A percentile compares a stretch with the other conserved stretches of the same genome.
Evolutionary conservation across 1,284 basidiomycete species (phyloP).

Genomic region (Puccinia triticina): DNA sequence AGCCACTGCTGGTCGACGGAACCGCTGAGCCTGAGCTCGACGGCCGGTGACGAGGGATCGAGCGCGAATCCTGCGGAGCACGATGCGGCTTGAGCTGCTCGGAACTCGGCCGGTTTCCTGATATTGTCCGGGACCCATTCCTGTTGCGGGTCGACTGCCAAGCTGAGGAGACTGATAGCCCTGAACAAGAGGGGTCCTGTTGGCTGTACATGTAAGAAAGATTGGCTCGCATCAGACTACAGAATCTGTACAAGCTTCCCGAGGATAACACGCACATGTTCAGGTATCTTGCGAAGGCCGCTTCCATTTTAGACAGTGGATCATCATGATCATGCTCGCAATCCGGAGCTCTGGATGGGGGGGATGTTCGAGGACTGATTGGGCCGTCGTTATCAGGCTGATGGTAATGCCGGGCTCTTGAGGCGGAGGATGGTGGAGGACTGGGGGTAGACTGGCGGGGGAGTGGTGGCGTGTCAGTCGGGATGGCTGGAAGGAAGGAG

Average conservation of each 20-base stretch:
- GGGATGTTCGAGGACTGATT: not conserved
- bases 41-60: not conserved
- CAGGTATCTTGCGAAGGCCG: constrained; percentile 39
- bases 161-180: not conserved
- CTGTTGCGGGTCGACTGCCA: not conserved
- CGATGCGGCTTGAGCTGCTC: constrained; percentile 21
- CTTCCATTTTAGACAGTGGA: constrained; percentile 32
- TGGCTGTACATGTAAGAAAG: constrained; percentile 5
- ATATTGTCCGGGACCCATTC: not conserved
- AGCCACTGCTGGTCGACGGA: constrained; percentile 20
- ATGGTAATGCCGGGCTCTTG: not conserved
- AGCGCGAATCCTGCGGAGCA: not conserved
- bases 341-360: not conserved
- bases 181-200: constrained; percentile 14
- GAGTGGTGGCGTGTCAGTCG: not conserved
- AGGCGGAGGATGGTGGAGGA: not conserved
- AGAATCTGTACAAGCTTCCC: not conserved
- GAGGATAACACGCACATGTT: not conserved
- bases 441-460: not conserved
- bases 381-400: not conserved
- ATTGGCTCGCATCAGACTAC: not conserved
- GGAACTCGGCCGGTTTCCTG: constrained; percentile 13
- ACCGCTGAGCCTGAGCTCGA: not conserved
- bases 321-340: not conserved
- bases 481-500: not conserved